Evolutionary conservation across 176 grass and related monocot genomes (phyloP), one percentile per base, ranked within the genome.

Genomic region (Avena eriantha): DNA sequence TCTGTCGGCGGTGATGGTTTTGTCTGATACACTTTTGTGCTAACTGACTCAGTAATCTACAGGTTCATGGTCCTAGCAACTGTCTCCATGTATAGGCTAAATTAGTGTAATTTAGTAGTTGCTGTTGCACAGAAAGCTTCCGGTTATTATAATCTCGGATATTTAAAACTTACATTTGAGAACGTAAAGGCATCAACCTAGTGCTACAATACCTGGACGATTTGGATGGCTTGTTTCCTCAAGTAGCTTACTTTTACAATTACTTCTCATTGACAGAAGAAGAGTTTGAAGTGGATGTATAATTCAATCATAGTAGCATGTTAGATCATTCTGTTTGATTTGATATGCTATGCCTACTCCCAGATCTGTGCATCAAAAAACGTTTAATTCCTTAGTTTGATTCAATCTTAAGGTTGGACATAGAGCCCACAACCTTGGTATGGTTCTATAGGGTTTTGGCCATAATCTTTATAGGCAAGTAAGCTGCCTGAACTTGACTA

Each of bases 241-340:
- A 73, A 73, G 24, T 71, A 29, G 18, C 84, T 36, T 72, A 73
- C 84, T 41, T 41, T 41, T 41, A 41, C 39, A 41, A 41, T 41
- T 41, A 41, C 39, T 41, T 8, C 39, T 41, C 39, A 41, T 41
- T 56, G 55, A 73, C 24, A 69, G 61, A 41, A 41, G 69, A 66
- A 65, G 55, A 70, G 34, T 80, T 80, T 67, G 50, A 67, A 75
- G 49, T 46, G 59, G 67, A 67, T 87, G 49, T 80, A 61, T 59
- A 87, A 83, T 80, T 87, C 48, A 84, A 78, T 36, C 47, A 10
- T 46, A 34, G 73, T 80, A 76, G 84, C 81, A 21, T 87, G 58
- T 80, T 87, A 84, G 80, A 84, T 73, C 56, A 15, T 87, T 83
- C 68, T 87, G 46, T 87, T 76, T 84, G 57, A 84, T 73, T 87